These are phyloP conservation scores for Fusarium euwallaceae DNA, from an alignment of 2,329 filamentous ascomycete genomes.

Conservation along the genomic window DNA sequence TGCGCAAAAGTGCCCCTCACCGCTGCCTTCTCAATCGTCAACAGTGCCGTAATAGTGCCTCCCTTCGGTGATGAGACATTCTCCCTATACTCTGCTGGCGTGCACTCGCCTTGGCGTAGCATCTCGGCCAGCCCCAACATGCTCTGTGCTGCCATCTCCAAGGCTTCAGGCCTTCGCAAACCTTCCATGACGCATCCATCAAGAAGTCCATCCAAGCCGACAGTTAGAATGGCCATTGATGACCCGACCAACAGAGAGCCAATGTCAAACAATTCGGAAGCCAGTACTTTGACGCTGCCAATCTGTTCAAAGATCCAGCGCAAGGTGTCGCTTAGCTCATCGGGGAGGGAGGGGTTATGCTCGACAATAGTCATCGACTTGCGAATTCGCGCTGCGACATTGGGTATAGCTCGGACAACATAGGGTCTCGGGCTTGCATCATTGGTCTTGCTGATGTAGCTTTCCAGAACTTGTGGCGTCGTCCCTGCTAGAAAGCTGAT, in stretches of 20 bases:
- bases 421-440: conserved; percentile 1
- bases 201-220: conserved; percentile 13
- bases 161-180: conserved; percentile 13
- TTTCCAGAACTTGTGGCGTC: conserved; percentile 12
- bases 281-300: conserved; percentile 11
- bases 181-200: conserved; percentile 18
- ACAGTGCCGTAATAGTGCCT: conserved; percentile 6
- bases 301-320: conserved; percentile 15
- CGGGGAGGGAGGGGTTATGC: conserved; percentile 7
- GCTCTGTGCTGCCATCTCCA: conserved; percentile 15
- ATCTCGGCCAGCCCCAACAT: conserved; percentile 14
- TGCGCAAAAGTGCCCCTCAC: conserved; percentile 15
- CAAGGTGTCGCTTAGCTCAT: conserved; percentile 6
- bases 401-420: conserved; percentile 19
- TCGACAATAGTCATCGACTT: conserved; percentile 20
- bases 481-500: conserved; percentile 19
- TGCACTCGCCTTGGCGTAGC: not conserved
- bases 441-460: not conserved
- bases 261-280: conserved; percentile 18
- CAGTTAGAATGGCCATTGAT: conserved; percentile 14
- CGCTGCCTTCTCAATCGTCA: conserved; percentile 17
- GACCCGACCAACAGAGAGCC: conserved; percentile 16
- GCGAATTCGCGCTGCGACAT: conserved; percentile 13
- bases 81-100: conserved; percentile 6
- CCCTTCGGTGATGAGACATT: conserved; percentile 16